phyloP scores from a whole-genome alignment of 1,284 basidiomycete genomes.

The Apiotrichum veenhuisii region DNA sequence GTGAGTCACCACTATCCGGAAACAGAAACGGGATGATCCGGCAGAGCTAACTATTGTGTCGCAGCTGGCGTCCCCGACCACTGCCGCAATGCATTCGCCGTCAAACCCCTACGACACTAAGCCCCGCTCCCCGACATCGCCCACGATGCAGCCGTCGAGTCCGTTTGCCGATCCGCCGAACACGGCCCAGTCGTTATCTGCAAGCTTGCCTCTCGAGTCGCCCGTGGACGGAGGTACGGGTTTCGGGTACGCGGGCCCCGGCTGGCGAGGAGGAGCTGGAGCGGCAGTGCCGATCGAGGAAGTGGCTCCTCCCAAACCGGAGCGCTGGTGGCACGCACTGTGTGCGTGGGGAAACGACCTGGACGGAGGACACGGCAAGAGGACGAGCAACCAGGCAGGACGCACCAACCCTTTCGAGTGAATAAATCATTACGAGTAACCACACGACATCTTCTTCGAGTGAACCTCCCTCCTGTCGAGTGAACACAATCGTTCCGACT shows the following conservation, averaged over 20 bases:
- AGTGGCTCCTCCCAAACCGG: slow-evolving; percentile 15
- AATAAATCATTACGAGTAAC: not conserved
- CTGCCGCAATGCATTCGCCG: slow-evolving; percentile 5
- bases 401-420: slow-evolving; percentile 44
- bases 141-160: slow-evolving; percentile 17
- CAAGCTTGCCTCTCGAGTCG: not conserved
- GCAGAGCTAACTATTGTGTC: not conserved
- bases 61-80: not conserved
- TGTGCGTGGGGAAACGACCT: slow-evolving; percentile 45
- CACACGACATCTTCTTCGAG: too few species aligned
- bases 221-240: slow-evolving; percentile 14
- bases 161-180: slow-evolving; percentile 29
- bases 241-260: slow-evolving; percentile 28
- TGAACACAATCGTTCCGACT: too few species aligned
- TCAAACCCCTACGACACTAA: slow-evolving; percentile 31
- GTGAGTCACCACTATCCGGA: slow-evolving; percentile 28
- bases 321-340: slow-evolving; percentile 45
- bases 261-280: slow-evolving; percentile 36
- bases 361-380: slow-evolving; percentile 34
- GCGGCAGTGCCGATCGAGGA: slow-evolving; percentile 22
- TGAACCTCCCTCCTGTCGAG: not conserved
- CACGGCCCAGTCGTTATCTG: slow-evolving; percentile 1
- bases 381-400: slow-evolving; percentile 30
- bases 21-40: not conserved
- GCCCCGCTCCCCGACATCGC: slow-evolving; percentile 5